Conservation (phyloP, 306 rosid genomes). For the Ormosia semicastrata region DNA sequence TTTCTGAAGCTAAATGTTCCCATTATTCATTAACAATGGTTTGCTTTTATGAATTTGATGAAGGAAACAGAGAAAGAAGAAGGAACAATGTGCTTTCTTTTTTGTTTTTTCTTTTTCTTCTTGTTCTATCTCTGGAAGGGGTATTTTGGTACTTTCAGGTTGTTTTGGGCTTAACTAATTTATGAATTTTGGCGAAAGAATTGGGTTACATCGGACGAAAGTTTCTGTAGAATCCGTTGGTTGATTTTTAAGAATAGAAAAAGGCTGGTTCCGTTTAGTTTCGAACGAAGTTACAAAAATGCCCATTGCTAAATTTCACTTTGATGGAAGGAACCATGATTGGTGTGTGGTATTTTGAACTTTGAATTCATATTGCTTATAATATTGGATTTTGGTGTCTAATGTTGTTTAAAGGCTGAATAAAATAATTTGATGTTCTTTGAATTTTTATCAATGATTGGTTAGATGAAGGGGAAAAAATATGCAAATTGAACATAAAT, state of each 20-base stretch:
- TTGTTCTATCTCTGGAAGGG: slow-evolving; percentile 31
- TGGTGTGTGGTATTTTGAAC: background rate
- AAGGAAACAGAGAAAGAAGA: slow-evolving; percentile 35
- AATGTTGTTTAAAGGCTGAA: no score
- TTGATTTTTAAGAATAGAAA: slow-evolving; percentile 30
- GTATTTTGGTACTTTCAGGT: slow-evolving; percentile 24
- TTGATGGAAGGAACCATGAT: background rate
- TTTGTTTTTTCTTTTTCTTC: background rate
- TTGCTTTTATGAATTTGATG: slow-evolving; percentile 16
- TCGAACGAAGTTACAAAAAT: background rate
- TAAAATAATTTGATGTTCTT: no score
- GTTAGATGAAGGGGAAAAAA: no score
- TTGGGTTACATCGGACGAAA: slow-evolving; percentile 6
- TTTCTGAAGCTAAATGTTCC: slow-evolving; percentile 91
- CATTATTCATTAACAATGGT: slow-evolving; percentile 46
- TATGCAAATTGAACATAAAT: no score
- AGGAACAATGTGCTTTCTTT: slow-evolving; percentile 32
- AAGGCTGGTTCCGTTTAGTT: background rate
- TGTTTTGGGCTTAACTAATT: background rate
- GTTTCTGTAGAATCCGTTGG: slow-evolving; percentile 13
- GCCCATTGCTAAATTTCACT: background rate
- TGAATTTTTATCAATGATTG: no score
- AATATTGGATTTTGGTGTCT: background rate
- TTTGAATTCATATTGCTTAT: background rate
- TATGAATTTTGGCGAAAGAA: slow-evolving; percentile 31